Conservation (phyloP, 2,329 filamentous ascomycete genomes). For the Tolypocladium amazonense region DNA sequence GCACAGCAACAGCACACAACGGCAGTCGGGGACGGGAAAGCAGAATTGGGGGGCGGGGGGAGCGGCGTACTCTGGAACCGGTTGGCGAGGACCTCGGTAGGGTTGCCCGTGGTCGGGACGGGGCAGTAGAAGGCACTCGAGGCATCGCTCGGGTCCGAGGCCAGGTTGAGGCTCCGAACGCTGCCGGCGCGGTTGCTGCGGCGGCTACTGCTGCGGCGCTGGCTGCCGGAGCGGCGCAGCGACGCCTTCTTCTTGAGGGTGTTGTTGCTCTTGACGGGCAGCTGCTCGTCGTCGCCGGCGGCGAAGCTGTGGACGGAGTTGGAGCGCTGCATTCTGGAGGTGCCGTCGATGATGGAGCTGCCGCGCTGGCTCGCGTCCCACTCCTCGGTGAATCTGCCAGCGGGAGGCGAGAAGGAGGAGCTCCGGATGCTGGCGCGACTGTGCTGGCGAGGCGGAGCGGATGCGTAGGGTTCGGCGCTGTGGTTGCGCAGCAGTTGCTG, state of each 20-base stretch:
- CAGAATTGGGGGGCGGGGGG: neutral
- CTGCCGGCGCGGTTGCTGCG: constrained; percentile 78
- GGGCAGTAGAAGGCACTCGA: constrained; percentile 86
- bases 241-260: constrained; percentile 87
- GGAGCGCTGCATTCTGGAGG: constrained; percentile 52
- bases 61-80: constrained; percentile 69
- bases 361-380: constrained; percentile 61
- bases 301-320: constrained; percentile 47
- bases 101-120: constrained; percentile 75
- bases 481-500: constrained; percentile 4
- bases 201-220: constrained; percentile 71
- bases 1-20: neutral
- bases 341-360: constrained; percentile 49
- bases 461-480: neutral
- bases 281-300: constrained; percentile 31
- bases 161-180: constrained; percentile 68
- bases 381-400: constrained; percentile 55
- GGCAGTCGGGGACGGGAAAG: neutral
- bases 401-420: constrained; percentile 5
- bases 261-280: constrained; percentile 42
- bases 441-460: constrained; percentile 3
- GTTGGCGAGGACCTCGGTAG: constrained; percentile 77
- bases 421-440: constrained; percentile 8
- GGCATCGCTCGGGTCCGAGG: constrained; percentile 55
- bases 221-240: constrained; percentile 59